These are phyloP conservation scores for Rosellinia necatrix DNA, from an alignment of 2,329 filamentous ascomycete species.

Conservation along the genomic window DNA sequence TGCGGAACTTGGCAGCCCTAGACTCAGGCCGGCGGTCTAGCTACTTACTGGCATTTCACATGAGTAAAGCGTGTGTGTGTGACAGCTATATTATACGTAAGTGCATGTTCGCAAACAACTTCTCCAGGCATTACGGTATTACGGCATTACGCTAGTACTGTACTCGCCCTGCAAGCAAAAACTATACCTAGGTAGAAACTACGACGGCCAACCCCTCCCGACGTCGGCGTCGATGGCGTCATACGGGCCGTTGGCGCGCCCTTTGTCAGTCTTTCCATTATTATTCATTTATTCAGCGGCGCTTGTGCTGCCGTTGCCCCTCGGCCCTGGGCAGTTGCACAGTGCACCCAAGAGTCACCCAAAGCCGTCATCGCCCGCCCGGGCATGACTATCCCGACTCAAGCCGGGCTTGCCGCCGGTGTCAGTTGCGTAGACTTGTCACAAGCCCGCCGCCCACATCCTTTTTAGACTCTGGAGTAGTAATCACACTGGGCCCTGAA, in stretches of 20 bases:
- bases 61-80: background rate
- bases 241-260: background rate
- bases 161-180: too few species aligned
- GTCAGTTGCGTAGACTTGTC: background rate
- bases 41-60: background rate
- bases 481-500: conserved; percentile 12
- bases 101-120: too few species aligned
- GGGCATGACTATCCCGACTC: conserved; percentile 3
- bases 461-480: conserved; percentile 5
- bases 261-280: too few species aligned
- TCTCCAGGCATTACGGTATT: too few species aligned
- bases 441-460: background rate
- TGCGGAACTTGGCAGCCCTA: conserved; percentile 12
- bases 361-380: conserved; percentile 18
- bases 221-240: conserved; percentile 18
- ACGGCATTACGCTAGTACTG: background rate
- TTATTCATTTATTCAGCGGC: too few species aligned
- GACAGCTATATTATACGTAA: too few species aligned
- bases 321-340: too few species aligned
- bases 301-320: too few species aligned
- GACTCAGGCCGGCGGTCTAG: background rate
- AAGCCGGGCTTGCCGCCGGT: conserved; percentile 13
- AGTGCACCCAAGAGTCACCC: too few species aligned
- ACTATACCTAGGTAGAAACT: too few species aligned
- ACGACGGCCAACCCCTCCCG: conserved; percentile 3